Base-by-base conservation (phyloP, 106 monocot species). In the Gastrodia elata region DNA sequence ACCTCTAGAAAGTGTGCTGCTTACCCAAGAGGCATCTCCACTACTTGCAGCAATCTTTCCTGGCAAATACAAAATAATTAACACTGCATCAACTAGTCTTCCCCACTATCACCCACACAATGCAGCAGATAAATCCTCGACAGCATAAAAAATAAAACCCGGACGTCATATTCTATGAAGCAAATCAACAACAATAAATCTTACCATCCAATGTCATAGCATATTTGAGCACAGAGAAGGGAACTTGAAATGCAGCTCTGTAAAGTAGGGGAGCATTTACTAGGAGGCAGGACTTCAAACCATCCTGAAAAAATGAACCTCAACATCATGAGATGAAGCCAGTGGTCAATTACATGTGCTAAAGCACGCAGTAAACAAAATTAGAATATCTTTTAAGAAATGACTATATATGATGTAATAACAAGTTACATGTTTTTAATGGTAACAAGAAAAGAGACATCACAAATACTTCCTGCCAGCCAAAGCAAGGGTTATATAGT, bases 171-270 rank as follows among this genome's bases (percentile, higher is more conserved):
- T 25, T 49, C 14, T 18, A 41, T 27, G 18, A 59, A 43, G 6
- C 20, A 55, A 6, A 79, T 67, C 4, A 67, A 67, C n/a, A 4
- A 69, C 39, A 40, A 40, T 41, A 57, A 77, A 69, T 39, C 83
- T 92, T 78, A 98, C 98, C 98, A 85, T 98, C 98, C 76, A 93
- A 80, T 46, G 98, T 98, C 93, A 98, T 98, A 72, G 98, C 98
- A 89, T 91, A 98, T 74, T 98, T 98, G 76, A 98, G 90, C 70
- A 98, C 85, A 69, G 98, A 93, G 76, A 84, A 98, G 8, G 98
- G 98, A 74, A 98, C 79, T 73, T 27, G 69, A 77, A 56, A 88
- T 38, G 93, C 83, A 71, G 98, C 82, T 87, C 98, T 83, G 71
- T 88, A 98, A 27, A 98, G 84, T 70, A 98, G 76, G 36, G 98